Evolutionary conservation across 1,284 basidiomycete species (phyloP), one percentile per base, ranked within the genome.

Genomic region (Trichosporon ovoides): DNA sequence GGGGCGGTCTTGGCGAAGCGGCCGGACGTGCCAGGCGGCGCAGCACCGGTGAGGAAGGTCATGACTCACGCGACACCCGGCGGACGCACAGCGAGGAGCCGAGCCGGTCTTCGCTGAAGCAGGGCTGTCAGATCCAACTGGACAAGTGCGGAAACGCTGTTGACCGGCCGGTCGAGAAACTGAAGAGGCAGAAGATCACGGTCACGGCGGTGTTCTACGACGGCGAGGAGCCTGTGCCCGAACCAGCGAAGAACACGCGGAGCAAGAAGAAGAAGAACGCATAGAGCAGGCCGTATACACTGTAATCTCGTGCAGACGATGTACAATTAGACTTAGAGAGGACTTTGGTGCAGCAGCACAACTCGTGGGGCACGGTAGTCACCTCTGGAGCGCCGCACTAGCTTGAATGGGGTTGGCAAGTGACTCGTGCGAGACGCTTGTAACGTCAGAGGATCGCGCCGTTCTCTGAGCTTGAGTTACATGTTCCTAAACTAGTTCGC

Each of bases 131-230:
- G 89, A 80, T 85, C 65, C 80, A 78, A 60, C 78, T 93, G 43
- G 90, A 93, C 74, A 81, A 81, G 7, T 79, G 88, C 58, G 90
- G 90, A 36, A 93, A 93, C 71, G 77, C 87, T 18, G 72, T 83
- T 14, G 80, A 86, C 60, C 76, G 80, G 31, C 85, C 87, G 0
- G 74, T 85, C n/a, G 76, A 80, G 52, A 81, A 85, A 35, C 79
- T 91, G 28, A 81, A 83, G 46, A 79, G 81, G 28, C 85, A 88
- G 70, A 84, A 84, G 60, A 78, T 93, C 35, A 77, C 84, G 43
- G 85, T 92, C 35, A 87, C 88, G 77, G 89, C 85, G 65, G 87
- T 86, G 69, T 84, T 91, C 35, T 92, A 91, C 65, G 89, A 91
- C 62, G 85, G 85, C 59, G 89, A 91, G 61, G 74, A 76, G 50